These are phyloP conservation scores for Nicotiana noctiflora DNA, from an alignment of 257 asterid genomes.

Conservation along the genomic window DNA sequence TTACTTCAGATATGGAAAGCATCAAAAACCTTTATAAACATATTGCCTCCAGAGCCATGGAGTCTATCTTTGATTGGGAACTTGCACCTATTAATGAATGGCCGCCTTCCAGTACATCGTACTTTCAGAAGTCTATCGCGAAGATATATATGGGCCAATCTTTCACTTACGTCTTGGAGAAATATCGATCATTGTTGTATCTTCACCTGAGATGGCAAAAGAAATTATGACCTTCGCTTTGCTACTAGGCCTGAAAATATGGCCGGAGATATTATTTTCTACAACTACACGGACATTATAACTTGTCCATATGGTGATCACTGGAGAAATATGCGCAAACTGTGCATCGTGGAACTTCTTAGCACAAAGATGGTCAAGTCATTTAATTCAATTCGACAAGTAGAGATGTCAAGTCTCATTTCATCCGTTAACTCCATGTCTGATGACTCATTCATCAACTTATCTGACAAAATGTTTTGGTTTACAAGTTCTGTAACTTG, in stretches of 20 bases:
- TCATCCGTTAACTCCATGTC: neutral
- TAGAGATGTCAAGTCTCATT: neutral
- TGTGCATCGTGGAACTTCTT: neutral
- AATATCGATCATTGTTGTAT: neutral
- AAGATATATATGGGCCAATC: neutral
- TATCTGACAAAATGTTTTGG: neutral
- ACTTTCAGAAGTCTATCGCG: neutral
- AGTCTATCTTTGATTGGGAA: constrained; percentile 1
- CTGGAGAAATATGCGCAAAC: constrained; percentile 11
- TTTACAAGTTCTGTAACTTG: neutral
- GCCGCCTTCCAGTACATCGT: neutral
- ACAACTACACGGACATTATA: neutral
- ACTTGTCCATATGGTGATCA: neutral
- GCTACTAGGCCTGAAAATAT: neutral
- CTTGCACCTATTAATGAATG: constrained; percentile 6
- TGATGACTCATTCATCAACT: neutral
- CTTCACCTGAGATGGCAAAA: constrained; percentile 4
- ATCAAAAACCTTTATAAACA: no score
- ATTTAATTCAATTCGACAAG: neutral
- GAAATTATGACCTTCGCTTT: neutral
- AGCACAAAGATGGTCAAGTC: neutral
- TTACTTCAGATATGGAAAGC: no score
- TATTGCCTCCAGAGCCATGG: neutral
- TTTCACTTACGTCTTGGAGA: constrained; percentile 2
- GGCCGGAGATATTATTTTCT: neutral